Conservation (phyloP, 2,329 filamentous ascomycete genomes). For the Pyricularia pennisetigena region DNA sequence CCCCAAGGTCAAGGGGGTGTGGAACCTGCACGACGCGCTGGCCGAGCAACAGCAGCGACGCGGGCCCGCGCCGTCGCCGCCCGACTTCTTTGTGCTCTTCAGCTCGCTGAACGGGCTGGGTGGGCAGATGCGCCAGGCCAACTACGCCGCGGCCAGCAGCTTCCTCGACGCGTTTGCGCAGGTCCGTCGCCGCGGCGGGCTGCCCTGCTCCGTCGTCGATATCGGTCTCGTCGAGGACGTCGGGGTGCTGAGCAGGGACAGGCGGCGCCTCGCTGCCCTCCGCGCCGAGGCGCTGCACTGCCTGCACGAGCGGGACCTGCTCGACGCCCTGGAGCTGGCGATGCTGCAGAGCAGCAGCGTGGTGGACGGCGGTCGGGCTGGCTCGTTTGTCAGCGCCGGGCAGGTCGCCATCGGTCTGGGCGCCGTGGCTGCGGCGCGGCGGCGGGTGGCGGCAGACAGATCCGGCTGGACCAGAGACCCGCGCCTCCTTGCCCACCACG, state of each 20-base stretch:
- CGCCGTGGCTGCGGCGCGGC: neutral
- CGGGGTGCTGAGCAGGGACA: slow-evolving; percentile 8
- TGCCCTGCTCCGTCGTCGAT: slow-evolving; percentile 21
- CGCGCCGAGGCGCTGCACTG: slow-evolving; percentile 2
- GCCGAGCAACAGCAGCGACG: neutral
- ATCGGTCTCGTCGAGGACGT: slow-evolving; percentile 17
- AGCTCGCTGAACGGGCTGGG: slow-evolving; percentile 6
- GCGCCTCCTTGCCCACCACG: neutral
- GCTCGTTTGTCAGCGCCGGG: slow-evolving; percentile 1
- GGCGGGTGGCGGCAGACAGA: no score
- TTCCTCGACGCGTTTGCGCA: slow-evolving; percentile 20
- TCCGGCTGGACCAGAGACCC: neutral
- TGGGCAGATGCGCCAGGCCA: slow-evolving; percentile 16
- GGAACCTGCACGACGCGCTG: slow-evolving; percentile 26
- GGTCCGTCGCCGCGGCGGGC: slow-evolving; percentile 16
- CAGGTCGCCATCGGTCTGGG: slow-evolving; percentile 6
- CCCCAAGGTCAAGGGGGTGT: slow-evolving; percentile 29
- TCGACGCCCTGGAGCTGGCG: slow-evolving; percentile 6
- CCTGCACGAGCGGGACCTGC: slow-evolving; percentile 6
- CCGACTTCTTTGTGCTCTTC: slow-evolving; percentile 9
- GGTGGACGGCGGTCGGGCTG: neutral
- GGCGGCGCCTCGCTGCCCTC: slow-evolving; percentile 2
- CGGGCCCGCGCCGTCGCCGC: neutral
- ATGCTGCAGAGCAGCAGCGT: neutral
- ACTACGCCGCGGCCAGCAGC: slow-evolving; percentile 23